Evolutionary conservation across 192 early-diverging fungal species (phyloP), one percentile per base, ranked within the genome.

Genomic region (Backusella parvicylindrica): DNA sequence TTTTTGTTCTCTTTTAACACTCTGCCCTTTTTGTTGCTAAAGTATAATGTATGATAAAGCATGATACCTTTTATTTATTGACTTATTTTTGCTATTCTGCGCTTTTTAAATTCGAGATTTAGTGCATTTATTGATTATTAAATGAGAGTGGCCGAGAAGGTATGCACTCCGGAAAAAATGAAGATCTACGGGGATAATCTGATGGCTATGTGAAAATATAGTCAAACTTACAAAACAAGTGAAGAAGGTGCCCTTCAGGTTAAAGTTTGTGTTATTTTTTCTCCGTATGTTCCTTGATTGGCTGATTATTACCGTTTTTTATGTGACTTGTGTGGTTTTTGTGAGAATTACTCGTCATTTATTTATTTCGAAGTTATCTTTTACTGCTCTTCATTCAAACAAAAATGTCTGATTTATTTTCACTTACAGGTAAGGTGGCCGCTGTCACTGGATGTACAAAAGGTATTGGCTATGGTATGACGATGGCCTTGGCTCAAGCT

Each of bases 401-500:
- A 23, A 53, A 53, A n/a, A 56, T 56, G 53, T 56, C 53, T 56
- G 53, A 56, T 38, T 49, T 77, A 32, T 77, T 77, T 40, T 71
- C 63, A 21, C 76, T 77, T 9, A 13, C 40, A 11, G 76, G 76
- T 0, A 77, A 77, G 32, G 43, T 71, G 6, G 76, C 76, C 41
- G 71, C 68, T 21, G 50, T 77, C 37, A 64, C 64, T 21, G 76
- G 76, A 60, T 53, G 69, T 38, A 77, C 76, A 37, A 60, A 65
- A 30, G 76, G 76, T 64, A 77, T 77, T 32, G 76, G 76, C 3
- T 31, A 47, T 21, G 56, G 63, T 21, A 77, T 77, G 76, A 38
- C 71, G 1, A 36, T 77, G n/a, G 71, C 68, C 8, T 69, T 77
- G 8, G 76, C 76, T 16, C 64, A 77, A 68, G 76, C 76, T 37